Evolutionary conservation across 345 rosid genomes (phyloP), one percentile per base, ranked within the genome.

Genomic region (Stellera chamaejasme): DNA sequence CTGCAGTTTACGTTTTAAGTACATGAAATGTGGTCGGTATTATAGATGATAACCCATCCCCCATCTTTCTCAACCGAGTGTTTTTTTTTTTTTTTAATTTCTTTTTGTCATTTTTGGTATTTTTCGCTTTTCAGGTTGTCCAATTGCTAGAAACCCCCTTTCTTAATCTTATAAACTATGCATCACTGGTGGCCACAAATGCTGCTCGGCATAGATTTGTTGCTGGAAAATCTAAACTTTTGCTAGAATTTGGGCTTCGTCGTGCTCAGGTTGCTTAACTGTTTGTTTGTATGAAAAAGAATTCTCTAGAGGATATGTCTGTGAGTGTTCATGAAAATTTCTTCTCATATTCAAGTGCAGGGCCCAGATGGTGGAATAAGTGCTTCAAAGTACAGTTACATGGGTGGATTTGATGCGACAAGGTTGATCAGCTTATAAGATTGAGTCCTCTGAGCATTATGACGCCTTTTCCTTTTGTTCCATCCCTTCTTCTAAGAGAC

Each of bases 331-430:
- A 27, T 75, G 39, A 68, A 63, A 70, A 13, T 64, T 13, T 26
- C 36, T 55, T 19, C 52, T 44, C 36, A 53, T 64, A 52, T 46
- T 69, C 5, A 63, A 53, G 45, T 62, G 44, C 53, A 86, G 99
- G 99, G 99, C 55, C 99, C 99, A 8, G 99, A 93, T 74, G 99
- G 99, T 5, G 97, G 88, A 15, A 74, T 93, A 60, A 66, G 87
- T 2, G 97, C 99, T 52, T 93, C 99, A 13, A 90, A 82, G 43
- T 93, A 93, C 63, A 80, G 97, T 70, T 93, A 93, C 56, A 61
- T 90, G 42, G 99, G 99, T 73, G 99, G 99, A 57, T 90, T 93
- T 77, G 99, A 93, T 65, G 92, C 97, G 16, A 90, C 99, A 46
- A 91, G 98, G 98, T 77, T 61, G 56, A 64, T 50, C 39, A 48